Evolutionary conservation across 345 rosid species (phyloP), one percentile per base, ranked within the genome.

Genomic region (Jatropha curcas): DNA sequence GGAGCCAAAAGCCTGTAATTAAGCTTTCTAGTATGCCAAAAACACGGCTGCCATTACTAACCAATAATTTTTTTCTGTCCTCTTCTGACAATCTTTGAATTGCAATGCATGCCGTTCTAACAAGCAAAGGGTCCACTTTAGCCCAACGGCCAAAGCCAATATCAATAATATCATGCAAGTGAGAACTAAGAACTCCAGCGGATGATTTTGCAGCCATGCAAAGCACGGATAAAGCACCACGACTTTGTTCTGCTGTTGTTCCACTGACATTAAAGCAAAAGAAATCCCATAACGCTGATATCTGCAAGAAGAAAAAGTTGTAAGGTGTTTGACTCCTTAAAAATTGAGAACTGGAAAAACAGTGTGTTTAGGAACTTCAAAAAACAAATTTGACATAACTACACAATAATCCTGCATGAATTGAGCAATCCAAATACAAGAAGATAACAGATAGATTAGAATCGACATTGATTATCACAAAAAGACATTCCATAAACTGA

Each of bases 141-240:
- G 98, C 98, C 99, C 99, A 92, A 59, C 99, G 93, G 52, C 99
- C 99, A 83, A 95, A 95, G 52, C 99, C 99, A 76, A 95, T 95
- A 82, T 95, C 99, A 75, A 92, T 87, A 71, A 95, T 89, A 71
- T 95, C 99, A 73, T 95, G 98, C 71, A 95, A 81, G 82, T 95
- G 98, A 24, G 90, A 86, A 60, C 99, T 83, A 72, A 95, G 94
- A 85, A 95, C 62, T 74, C 84, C 83, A 72, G 86, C 30, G 34
- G 98, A 91, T 14, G 93, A 85, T 80, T 88, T 95, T 82, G 99
- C 98, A 69, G 98, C 99, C 99, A 95, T 95, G 86, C 97, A 91
- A 67, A 95, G 88, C 69, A 95, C 82, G 72, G 92, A 90, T 72
- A 95, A 86, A 78, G 98, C 98, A 62, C 94, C 98, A 41, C 98